Conservation (phyloP, 1,139 yeast genomes). For the Maudiozyma humilis region DNA sequence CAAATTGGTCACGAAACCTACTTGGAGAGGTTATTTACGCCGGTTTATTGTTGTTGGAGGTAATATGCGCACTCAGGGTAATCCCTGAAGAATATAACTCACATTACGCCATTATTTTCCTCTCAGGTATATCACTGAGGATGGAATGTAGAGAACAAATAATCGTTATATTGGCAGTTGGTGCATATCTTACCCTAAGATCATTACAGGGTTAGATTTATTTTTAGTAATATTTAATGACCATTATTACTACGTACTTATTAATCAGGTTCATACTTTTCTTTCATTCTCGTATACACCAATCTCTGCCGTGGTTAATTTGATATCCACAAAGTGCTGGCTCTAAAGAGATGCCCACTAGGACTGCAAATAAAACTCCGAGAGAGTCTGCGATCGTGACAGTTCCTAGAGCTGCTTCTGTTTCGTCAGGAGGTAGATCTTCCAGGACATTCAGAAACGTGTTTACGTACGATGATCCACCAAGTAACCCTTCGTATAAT, state of each 20-base stretch:
- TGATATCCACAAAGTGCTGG: slow-evolving; percentile 65
- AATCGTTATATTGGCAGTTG: background rate
- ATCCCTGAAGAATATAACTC: slow-evolving; percentile 4
- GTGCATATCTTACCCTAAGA: background rate
- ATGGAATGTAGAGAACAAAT: background rate
- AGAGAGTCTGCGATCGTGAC: slow-evolving; percentile 87
- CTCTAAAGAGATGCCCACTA: slow-evolving; percentile 67
- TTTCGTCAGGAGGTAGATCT: slow-evolving; percentile 41
- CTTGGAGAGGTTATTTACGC: no score
- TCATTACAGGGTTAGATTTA: background rate
- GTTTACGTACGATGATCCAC: slow-evolving; percentile 85
- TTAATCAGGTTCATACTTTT: no score
- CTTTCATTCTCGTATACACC: slow-evolving; percentile 47
- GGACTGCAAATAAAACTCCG: slow-evolving; percentile 78
- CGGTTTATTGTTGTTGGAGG: no score
- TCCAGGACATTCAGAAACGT: slow-evolving; percentile 77
- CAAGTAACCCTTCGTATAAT: slow-evolving; percentile 80
- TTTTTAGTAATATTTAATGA: no score
- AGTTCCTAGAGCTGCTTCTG: slow-evolving; percentile 91
- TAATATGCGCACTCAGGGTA: background rate
- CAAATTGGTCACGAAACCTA: no score
- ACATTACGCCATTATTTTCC: slow-evolving; percentile 9
- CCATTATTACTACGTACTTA: no score
- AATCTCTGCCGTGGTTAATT: slow-evolving; percentile 51
- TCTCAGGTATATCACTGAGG: slow-evolving; percentile 13